Evolutionary conservation across 2,329 filamentous ascomycete species (phyloP).

Genomic region (Magnaporthiopsis rhizophila): DNA sequence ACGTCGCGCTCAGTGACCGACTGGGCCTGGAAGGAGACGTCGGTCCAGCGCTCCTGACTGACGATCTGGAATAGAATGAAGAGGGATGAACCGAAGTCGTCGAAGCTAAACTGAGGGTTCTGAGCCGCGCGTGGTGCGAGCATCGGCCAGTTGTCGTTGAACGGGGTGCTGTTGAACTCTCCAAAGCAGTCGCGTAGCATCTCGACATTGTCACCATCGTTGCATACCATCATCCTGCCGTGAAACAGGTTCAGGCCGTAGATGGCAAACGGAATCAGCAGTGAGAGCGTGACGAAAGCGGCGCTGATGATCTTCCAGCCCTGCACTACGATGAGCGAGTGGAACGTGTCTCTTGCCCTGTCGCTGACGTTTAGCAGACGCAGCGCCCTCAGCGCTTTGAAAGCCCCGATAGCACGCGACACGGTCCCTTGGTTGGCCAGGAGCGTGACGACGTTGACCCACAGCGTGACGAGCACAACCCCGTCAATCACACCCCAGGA

Average conservation of each 20-base stretch:
- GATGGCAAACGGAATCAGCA: constrained; percentile 93
- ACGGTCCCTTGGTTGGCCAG: constrained; percentile 75
- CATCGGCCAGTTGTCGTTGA: constrained; percentile 66
- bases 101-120: constrained; percentile 86
- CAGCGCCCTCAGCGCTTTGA: constrained; percentile 90
- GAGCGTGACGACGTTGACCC: constrained; percentile 86
- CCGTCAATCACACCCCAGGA: constrained; percentile 97
- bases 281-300: constrained; percentile 86
- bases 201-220: constrained; percentile 55
- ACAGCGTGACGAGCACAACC: constrained; percentile 82
- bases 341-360: constrained; percentile 90
- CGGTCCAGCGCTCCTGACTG: constrained; percentile 95
- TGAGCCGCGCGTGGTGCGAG: constrained; percentile 71
- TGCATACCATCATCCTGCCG: constrained; percentile 72
- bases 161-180: constrained; percentile 72
- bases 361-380: constrained; percentile 92
- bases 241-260: constrained; percentile 92
- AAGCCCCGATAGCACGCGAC: constrained; percentile 86
- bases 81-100: constrained; percentile 85
- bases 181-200: constrained; percentile 70
- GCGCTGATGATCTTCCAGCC: constrained; percentile 92
- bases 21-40: constrained; percentile 81
- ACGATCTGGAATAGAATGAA: constrained; percentile 99
- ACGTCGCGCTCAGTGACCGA: constrained; percentile 67
- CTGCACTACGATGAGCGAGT: constrained; percentile 88